phyloP scores from a whole-genome alignment of 345 rosid genomes.

The Camelina sativa region DNA sequence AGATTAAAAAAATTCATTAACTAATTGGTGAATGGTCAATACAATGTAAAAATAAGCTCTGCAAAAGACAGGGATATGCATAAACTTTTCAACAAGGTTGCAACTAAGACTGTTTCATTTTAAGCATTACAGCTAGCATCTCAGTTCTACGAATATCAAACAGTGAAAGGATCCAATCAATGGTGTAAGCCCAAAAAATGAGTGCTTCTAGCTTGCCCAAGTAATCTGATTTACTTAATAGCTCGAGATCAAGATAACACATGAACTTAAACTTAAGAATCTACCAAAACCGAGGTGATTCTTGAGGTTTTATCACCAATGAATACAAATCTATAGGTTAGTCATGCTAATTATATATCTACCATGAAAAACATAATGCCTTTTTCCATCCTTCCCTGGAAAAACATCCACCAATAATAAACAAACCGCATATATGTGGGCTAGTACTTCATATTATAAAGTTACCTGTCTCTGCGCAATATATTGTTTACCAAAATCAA shows the following conservation, averaged over 20 bases:
- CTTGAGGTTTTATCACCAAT: conserved; percentile 24
- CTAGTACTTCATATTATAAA: conserved; percentile 25
- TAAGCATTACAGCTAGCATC: conserved; percentile 6
- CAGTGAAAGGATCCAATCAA: conserved; percentile 15
- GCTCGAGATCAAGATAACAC: conserved; percentile 9
- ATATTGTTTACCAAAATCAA: conserved; percentile 78
- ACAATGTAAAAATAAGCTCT: conserved; percentile 23
- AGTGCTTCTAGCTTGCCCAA: conserved; percentile 4
- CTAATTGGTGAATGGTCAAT: conserved; percentile 32
- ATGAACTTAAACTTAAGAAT: conserved; percentile 19
- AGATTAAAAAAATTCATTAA: conserved; percentile 31
- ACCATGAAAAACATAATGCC: conserved; percentile 17
- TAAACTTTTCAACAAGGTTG: conserved; percentile 10
- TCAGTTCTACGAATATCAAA: conserved; percentile 13
- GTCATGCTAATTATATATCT: conserved; percentile 24
- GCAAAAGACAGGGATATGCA: conserved; percentile 21
- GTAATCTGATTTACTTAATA: conserved; percentile 1
- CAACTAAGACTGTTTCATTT: conserved; percentile 6
- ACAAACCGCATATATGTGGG: background rate
- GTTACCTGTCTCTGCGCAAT: conserved; percentile 70
- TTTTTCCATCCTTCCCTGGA: background rate
- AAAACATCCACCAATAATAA: conserved; percentile 16
- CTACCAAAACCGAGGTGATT: conserved; percentile 24
- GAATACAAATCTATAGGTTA: conserved; percentile 7
- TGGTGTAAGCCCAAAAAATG: background rate